Conservation (phyloP, 495 filamentous ascomycete genomes). For the Cercophora newfieldiana region DNA sequence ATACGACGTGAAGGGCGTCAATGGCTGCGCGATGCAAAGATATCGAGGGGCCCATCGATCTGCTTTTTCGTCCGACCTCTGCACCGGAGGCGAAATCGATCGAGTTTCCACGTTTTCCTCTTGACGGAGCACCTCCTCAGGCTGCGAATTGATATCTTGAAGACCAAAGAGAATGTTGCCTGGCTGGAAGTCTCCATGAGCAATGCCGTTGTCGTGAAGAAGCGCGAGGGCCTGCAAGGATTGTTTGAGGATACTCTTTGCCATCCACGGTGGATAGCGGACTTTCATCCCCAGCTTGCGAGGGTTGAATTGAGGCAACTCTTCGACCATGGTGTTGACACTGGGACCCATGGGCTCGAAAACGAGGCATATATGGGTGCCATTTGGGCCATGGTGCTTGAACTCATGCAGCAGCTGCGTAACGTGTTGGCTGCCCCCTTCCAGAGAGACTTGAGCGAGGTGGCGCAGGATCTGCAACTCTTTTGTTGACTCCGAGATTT, state of each 20-base stretch:
- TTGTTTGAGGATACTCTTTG: conserved; percentile 48
- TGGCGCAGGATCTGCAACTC: conserved; percentile 2
- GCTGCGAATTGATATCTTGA: not conserved
- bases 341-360: conserved; percentile 7
- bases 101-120: not conserved
- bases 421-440: not conserved
- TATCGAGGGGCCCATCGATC: conserved; percentile 1
- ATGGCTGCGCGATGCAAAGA: conserved; percentile 4
- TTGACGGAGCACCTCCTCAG: not conserved
- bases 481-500: not conserved
- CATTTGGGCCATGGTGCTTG: conserved; percentile 2
- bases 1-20: not conserved
- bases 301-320: conserved; percentile 5
- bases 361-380: not conserved
- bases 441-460: not conserved
- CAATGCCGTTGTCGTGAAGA: conserved; percentile 46
- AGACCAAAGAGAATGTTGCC: conserved; percentile 43
- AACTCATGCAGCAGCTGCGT: not conserved
- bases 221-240: conserved; percentile 39
- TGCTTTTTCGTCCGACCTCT: not conserved
- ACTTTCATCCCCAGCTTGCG: conserved; percentile 18
- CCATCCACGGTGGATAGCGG: conserved; percentile 40
- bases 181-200: conserved; percentile 51
- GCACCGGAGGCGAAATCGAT: not conserved
- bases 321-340: not conserved